Conservation (phyloP, 148 eudicot genomes). For the Rhododendron griersonianum region DNA sequence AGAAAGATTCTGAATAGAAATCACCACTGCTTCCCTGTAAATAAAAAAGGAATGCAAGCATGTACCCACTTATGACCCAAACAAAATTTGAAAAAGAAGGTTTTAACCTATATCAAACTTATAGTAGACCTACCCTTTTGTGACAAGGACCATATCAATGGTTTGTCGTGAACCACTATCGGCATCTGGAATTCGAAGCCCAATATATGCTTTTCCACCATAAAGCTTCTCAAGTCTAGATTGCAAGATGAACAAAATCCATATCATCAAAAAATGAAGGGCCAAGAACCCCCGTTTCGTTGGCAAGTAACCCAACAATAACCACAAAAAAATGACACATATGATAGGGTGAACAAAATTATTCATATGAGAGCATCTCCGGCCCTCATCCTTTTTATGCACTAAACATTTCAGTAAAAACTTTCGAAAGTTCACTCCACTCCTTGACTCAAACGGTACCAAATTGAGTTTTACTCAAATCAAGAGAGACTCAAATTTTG, state of each 20-base stretch:
- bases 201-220: conserved; percentile 66
- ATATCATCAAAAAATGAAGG: not conserved
- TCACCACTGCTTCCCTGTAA: conserved; percentile 62
- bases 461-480: no score
- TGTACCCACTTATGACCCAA: not conserved
- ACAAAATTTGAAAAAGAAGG: not conserved
- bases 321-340: not conserved
- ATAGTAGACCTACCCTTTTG: conserved; percentile 41
- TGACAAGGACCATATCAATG: conserved; percentile 66
- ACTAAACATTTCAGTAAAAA: not conserved
- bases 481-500: no score
- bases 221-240: conserved; percentile 65
- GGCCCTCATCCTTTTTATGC: not conserved
- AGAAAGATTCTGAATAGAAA: conserved; percentile 57
- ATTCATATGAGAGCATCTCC: not conserved
- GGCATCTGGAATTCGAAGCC: conserved; percentile 81
- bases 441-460: not conserved
- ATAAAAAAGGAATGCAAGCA: not conserved
- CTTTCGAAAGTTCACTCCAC: not conserved
- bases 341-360: no score
- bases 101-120: not conserved
- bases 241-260: not conserved
- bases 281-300: not conserved
- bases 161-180: conserved; percentile 61
- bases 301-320: not conserved